These are phyloP conservation scores for Acer negundo DNA, from an alignment of 345 rosid species.

Conservation along the genomic window DNA sequence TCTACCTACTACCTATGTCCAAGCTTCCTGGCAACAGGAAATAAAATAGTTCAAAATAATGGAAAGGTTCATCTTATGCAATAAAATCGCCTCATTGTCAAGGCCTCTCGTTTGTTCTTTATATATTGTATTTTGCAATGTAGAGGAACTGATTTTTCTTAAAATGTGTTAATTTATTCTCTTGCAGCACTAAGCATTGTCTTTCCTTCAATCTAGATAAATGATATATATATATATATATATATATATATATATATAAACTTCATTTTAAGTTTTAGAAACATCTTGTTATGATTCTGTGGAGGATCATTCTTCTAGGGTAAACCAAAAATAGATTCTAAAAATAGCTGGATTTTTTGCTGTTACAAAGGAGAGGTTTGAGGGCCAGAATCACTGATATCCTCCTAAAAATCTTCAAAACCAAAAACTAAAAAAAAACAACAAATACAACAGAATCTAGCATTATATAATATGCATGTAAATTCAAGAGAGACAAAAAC, in stretches of 20 bases:
- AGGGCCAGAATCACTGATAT: background rate
- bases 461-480: slow-evolving; percentile 12
- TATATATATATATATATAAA: background rate
- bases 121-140: background rate
- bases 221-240: too few relatives aligned
- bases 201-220: too few relatives aligned
- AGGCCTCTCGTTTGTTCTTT: background rate
- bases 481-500: too few relatives aligned
- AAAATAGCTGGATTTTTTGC: background rate
- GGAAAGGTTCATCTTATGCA: background rate
- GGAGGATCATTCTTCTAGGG: background rate
- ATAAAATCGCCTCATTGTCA: background rate
- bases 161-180: background rate
- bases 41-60: background rate
- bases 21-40: background rate
- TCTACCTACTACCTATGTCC: background rate
- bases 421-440: background rate
- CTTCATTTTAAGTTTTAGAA: background rate
- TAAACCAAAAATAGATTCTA: background rate
- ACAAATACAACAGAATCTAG: background rate
- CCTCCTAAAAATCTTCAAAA: background rate
- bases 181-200: background rate
- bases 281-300: background rate
- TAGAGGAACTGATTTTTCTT: background rate
- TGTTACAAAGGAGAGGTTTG: slow-evolving; percentile 13